Evolutionary conservation across 2,329 filamentous ascomycete genomes (phyloP).

Genomic region (Fusarium odoratissimum): DNA sequence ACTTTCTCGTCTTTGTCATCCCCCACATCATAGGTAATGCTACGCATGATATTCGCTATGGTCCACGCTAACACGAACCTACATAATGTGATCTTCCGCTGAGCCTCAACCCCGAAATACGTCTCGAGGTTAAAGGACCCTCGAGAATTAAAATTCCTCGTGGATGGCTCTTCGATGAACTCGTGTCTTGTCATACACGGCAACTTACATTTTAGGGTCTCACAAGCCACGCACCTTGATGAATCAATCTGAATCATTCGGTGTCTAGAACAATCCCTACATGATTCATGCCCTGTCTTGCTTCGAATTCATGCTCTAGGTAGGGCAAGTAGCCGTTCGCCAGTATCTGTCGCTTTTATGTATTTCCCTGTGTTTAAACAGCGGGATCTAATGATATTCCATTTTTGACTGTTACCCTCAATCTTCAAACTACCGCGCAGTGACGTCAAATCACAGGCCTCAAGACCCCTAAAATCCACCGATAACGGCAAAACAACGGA

Average conservation of each 20-base stretch:
- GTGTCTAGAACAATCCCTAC: not conserved
- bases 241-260: not conserved
- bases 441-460: conserved; percentile 27
- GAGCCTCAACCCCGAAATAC: not conserved
- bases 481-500: conserved; percentile 36
- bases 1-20: conserved; percentile 38
- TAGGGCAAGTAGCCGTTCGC: not conserved
- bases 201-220: not conserved
- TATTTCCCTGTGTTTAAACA: not conserved
- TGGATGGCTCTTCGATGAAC: not conserved
- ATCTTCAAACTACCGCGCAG: not conserved
- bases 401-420: not conserved
- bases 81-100: not conserved
- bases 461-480: conserved; percentile 26
- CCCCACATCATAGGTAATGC: not conserved
- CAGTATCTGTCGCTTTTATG: too few species aligned
- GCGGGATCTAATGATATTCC: not conserved
- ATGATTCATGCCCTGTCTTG: not conserved
- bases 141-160: not conserved
- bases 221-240: not conserved
- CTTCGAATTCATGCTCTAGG: not conserved
- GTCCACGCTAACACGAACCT: not conserved
- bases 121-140: not conserved
- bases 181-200: not conserved
- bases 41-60: not conserved